Evolutionary conservation across 2,329 filamentous ascomycete genomes (phyloP).

Genomic region (Tothia fuscella): DNA sequence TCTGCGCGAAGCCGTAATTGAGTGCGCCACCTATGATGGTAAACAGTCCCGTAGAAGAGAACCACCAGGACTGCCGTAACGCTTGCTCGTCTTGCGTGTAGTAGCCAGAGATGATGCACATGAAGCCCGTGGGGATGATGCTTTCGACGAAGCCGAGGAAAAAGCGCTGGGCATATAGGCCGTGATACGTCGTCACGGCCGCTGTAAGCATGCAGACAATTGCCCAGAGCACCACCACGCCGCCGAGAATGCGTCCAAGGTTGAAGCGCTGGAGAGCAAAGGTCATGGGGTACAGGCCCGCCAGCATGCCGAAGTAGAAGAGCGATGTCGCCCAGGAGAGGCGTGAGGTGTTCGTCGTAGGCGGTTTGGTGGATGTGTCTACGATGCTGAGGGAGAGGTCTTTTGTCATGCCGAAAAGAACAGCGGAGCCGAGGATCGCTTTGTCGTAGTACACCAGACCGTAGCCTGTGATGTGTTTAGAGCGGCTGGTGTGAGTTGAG

Average conservation of each 20-base stretch:
- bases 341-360: slow-evolving; percentile 51
- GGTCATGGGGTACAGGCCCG: slow-evolving; percentile 61
- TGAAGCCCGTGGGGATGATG: slow-evolving; percentile 45
- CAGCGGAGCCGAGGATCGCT: slow-evolving; percentile 61
- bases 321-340: slow-evolving; percentile 67
- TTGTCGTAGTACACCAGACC: slow-evolving; percentile 62
- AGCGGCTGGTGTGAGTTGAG: background rate
- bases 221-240: slow-evolving; percentile 53
- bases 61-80: slow-evolving; percentile 19
- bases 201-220: slow-evolving; percentile 57
- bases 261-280: slow-evolving; percentile 58
- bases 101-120: slow-evolving; percentile 36
- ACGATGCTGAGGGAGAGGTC: slow-evolving; percentile 51
- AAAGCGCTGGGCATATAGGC: slow-evolving; percentile 46
- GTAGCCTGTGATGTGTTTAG: slow-evolving; percentile 38
- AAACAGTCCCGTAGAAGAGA: slow-evolving; percentile 18
- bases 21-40: slow-evolving; percentile 17
- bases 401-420: slow-evolving; percentile 63
- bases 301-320: slow-evolving; percentile 72
- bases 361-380: slow-evolving; percentile 38
- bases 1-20: slow-evolving; percentile 23
- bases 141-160: slow-evolving; percentile 45
- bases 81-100: slow-evolving; percentile 31
- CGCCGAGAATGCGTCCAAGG: slow-evolving; percentile 51
- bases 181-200: slow-evolving; percentile 49